Evolutionary conservation across 2,329 filamentous ascomycete genomes (phyloP).

Genomic region (Aspergillus fumigatus): DNA sequence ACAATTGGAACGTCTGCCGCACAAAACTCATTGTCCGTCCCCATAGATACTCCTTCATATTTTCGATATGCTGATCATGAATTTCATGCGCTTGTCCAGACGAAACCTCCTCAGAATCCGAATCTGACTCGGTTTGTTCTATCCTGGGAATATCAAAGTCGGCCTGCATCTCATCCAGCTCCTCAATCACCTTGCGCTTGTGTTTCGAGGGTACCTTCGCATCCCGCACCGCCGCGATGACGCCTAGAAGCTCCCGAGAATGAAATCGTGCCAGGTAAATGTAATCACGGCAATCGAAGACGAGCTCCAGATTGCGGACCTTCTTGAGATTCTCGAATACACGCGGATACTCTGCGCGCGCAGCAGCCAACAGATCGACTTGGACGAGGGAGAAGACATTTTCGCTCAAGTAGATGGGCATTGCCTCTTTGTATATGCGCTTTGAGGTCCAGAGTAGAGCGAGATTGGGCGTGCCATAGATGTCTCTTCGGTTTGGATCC

Average conservation of each 20-base stretch:
- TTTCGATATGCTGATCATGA: constrained; percentile 12
- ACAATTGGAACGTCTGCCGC: constrained; percentile 16
- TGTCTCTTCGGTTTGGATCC: constrained; percentile 2
- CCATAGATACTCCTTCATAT: constrained; percentile 18
- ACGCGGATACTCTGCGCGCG: constrained; percentile 4
- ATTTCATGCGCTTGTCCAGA: not conserved
- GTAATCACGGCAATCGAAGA: constrained; percentile 18
- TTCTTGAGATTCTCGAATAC: constrained; percentile 9
- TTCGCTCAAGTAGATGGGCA: constrained; percentile 15
- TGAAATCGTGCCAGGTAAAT: constrained; percentile 11
- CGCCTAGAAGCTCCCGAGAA: not conserved
- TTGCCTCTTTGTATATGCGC: constrained; percentile 15
- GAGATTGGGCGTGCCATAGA: constrained; percentile 12
- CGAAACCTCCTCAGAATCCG: not conserved
- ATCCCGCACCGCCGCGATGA: not conserved
- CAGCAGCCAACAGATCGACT: constrained; percentile 12
- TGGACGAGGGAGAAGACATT: constrained; percentile 20
- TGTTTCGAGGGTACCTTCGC: not conserved
- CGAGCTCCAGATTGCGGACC: constrained; percentile 16
- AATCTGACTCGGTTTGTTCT: not conserved
- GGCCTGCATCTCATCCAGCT: not conserved
- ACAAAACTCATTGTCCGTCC: constrained; percentile 19
- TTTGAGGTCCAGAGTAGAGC: constrained; percentile 13
- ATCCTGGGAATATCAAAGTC: not conserved
- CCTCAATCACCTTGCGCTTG: not conserved